These are phyloP conservation scores for Nicotiana rustica DNA, from an alignment of 305 asterid genomes.

Conservation along the genomic window DNA sequence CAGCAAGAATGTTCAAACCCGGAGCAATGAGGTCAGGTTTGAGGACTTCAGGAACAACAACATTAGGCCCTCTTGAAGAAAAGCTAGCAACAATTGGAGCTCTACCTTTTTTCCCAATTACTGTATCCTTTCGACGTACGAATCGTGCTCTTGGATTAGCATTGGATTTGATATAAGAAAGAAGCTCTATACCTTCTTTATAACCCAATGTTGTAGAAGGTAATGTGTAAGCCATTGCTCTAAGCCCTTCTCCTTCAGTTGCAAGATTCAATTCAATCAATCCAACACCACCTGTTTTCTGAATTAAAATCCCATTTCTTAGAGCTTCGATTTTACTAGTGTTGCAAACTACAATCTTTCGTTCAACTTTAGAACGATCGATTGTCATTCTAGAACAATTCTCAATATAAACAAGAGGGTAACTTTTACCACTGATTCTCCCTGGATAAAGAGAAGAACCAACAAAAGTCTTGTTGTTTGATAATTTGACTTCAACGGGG, in stretches of 20 bases:
- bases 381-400: constrained; percentile 49
- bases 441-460: constrained; percentile 35
- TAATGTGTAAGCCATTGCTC: constrained; percentile 30
- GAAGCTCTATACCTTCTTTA: constrained; percentile 27
- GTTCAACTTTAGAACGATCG: constrained; percentile 43
- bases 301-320: background rate
- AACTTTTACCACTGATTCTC: background rate
- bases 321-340: background rate
- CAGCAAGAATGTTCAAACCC: constrained; percentile 37
- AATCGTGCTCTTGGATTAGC: constrained; percentile 22
- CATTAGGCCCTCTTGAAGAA: constrained; percentile 35
- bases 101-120: constrained; percentile 31
- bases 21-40: constrained; percentile 38
- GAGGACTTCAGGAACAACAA: constrained; percentile 33
- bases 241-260: constrained; percentile 14
- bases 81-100: constrained; percentile 30
- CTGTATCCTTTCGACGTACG: constrained; percentile 20
- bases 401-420: constrained; percentile 43
- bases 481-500: background rate
- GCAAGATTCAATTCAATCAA: constrained; percentile 33
- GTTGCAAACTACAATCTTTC: constrained; percentile 26
- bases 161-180: constrained; percentile 33
- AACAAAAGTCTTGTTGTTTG: constrained; percentile 1
- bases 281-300: constrained; percentile 33
- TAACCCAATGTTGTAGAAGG: constrained; percentile 33